Conservation (phyloP, 2,329 filamentous ascomycete genomes). For the Aspergillus ustus region DNA sequence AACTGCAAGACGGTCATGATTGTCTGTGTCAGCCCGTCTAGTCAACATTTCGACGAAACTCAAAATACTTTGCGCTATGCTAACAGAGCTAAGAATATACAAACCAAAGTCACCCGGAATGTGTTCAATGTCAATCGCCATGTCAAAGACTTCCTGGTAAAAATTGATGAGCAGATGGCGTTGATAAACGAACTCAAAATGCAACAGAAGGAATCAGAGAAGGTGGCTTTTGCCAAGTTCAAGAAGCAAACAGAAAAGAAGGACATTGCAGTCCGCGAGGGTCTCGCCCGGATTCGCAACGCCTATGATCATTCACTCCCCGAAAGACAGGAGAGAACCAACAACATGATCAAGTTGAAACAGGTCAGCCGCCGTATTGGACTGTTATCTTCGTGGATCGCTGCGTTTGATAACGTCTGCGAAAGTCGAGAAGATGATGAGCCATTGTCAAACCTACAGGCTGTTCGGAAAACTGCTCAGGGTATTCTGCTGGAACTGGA, state of each 20-base stretch:
- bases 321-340: slow-evolving; percentile 79
- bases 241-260: slow-evolving; percentile 88
- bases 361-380: slow-evolving; percentile 83
- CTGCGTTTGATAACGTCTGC: slow-evolving; percentile 83
- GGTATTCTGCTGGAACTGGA: slow-evolving; percentile 90
- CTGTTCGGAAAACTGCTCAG: slow-evolving; percentile 84
- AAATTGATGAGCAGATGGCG: slow-evolving; percentile 98
- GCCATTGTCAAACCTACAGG: slow-evolving; percentile 66
- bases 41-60: slow-evolving; percentile 95
- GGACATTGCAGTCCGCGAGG: slow-evolving; percentile 75
- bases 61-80: slow-evolving; percentile 98
- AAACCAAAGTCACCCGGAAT: slow-evolving; percentile 98
- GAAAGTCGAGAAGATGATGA: slow-evolving; percentile 72
- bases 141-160: slow-evolving; percentile 98
- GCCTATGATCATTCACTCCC: slow-evolving; percentile 80
- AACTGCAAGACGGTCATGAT: slow-evolving; percentile 99
- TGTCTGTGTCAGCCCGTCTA: slow-evolving; percentile 95
- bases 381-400: slow-evolving; percentile 88
- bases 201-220: slow-evolving; percentile 88
- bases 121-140: slow-evolving; percentile 99
- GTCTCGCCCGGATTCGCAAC: slow-evolving; percentile 74
- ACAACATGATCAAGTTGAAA: slow-evolving; percentile 79
- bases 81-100: slow-evolving; percentile 98
- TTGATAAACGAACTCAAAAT: slow-evolving; percentile 94
- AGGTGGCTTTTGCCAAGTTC: slow-evolving; percentile 82